phyloP scores from a whole-genome alignment of 1,284 basidiomycete genomes.

The Calocybe gambosa region DNA sequence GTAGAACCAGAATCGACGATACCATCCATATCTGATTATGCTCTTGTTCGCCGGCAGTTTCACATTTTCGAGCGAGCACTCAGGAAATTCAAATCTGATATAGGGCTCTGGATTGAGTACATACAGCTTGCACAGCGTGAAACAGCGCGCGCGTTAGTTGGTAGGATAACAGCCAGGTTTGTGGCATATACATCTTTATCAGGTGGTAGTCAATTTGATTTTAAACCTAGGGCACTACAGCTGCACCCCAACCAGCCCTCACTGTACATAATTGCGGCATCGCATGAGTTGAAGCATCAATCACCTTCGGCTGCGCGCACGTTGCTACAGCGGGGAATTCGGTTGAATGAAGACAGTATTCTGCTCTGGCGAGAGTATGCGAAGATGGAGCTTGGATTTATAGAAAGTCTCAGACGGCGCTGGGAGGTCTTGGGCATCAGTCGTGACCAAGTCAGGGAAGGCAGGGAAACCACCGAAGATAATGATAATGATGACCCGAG shows the following conservation, averaged over 20 bases:
- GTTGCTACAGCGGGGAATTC: conserved; percentile 80
- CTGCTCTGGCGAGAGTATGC: conserved; percentile 87
- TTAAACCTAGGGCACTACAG: conserved; percentile 64
- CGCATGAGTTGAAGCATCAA: conserved; percentile 76
- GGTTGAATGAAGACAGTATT: conserved; percentile 64
- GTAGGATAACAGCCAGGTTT: conserved; percentile 70
- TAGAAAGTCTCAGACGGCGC: conserved; percentile 76
- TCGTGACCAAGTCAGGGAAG: conserved; percentile 20
- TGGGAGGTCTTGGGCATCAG: conserved; percentile 75
- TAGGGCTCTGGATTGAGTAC: conserved; percentile 86
- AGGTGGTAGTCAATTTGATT: conserved; percentile 1
- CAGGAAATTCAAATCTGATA: conserved; percentile 83
- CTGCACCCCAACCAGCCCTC: conserved; percentile 76
- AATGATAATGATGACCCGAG: conserved; percentile 21
- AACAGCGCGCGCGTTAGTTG: conserved; percentile 76
- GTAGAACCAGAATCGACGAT: conserved; percentile 47
- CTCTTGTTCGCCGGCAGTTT: conserved; percentile 76
- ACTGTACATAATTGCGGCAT: conserved; percentile 83
- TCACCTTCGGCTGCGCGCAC: conserved; percentile 81
- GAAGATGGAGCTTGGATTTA: conserved; percentile 86
- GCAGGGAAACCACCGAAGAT: conserved; percentile 15
- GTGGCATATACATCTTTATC: conserved; percentile 14
- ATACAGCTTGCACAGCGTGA: conserved; percentile 79
- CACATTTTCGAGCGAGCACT: conserved; percentile 90
- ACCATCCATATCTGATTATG: conserved; percentile 74